A percentile compares a stretch with the other conserved stretches of the same genome.
Conservation (phyloP, 75 land plant genomes). For the Picea sitchensis region DNA sequence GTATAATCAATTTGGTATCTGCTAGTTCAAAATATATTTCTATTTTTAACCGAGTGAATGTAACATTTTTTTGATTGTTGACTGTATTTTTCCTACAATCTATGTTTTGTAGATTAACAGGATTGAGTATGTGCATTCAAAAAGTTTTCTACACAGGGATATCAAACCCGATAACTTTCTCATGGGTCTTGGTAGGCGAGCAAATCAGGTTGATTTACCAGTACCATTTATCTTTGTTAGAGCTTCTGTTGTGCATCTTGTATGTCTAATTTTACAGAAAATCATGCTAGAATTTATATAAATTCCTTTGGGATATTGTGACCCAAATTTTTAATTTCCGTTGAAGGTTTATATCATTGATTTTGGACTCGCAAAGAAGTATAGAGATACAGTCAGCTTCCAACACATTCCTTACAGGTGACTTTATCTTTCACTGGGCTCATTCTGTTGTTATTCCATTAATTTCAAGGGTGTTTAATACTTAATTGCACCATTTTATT, state of each 20-base stretch:
- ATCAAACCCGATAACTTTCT: constrained; percentile 96
- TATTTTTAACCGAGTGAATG: background rate
- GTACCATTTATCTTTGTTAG: constrained; percentile 10
- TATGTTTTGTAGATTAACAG: constrained; percentile 58
- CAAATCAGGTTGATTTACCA: constrained; percentile 67
- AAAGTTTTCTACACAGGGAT: constrained; percentile 88
- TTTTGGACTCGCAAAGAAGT: constrained; percentile 93
- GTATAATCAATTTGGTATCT: constrained; percentile 20
- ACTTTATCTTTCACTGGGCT: background rate
- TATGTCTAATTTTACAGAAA: background rate
- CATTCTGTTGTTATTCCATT: no score
- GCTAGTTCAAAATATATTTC: background rate
- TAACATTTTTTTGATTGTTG: background rate
- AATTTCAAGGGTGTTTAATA: no score
- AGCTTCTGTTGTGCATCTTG: background rate
- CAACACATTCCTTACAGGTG: constrained; percentile 63
- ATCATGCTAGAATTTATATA: no score
- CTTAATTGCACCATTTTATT: no score
- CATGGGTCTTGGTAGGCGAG: constrained; percentile 88
- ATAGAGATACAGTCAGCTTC: constrained; percentile 62
- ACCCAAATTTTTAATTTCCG: constrained; percentile 7
- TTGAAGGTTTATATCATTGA: constrained; percentile 87
- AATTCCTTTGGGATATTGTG: no score
- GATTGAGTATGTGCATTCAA: constrained; percentile 82
- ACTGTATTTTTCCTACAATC: background rate